Evolutionary conservation across 176 grass and related monocot species (phyloP).

Genomic region (Oryza coarctata): DNA sequence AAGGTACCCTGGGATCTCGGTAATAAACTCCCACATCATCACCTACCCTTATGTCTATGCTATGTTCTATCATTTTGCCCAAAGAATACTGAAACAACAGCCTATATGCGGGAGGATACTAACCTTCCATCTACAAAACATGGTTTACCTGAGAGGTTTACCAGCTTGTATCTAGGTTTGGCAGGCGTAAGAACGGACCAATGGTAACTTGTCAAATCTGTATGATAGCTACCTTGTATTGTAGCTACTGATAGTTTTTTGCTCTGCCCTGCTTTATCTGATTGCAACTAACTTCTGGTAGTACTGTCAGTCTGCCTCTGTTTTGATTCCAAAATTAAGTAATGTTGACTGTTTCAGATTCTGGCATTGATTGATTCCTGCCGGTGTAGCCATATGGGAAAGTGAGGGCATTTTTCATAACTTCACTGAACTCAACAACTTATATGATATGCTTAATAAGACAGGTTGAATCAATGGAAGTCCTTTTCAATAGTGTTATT

Average conservation of each 20-base stretch:
- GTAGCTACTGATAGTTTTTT: slow-evolving; percentile 12
- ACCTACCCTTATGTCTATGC: slow-evolving; percentile 20
- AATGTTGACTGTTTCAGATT: not conserved
- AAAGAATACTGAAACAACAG: slow-evolving; percentile 15
- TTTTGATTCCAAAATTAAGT: not conserved
- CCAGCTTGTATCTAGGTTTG: slow-evolving; percentile 43
- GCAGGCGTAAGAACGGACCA: slow-evolving; percentile 30
- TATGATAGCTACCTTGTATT: slow-evolving; percentile 13
- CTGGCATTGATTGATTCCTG: not conserved
- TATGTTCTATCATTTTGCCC: slow-evolving; percentile 10
- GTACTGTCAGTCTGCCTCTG: not conserved
- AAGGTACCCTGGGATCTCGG: slow-evolving; percentile 17
- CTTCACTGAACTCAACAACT: not conserved
- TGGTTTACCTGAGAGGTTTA: slow-evolving; percentile 19
- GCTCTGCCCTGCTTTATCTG: slow-evolving; percentile 8
- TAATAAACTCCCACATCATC: slow-evolving; percentile 35
- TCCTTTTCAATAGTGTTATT: not conserved
- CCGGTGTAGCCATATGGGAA: not conserved
- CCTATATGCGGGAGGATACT: slow-evolving; percentile 21
- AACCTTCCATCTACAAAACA: slow-evolving; percentile 12
- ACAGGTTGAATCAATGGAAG: not conserved
- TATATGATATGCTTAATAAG: not conserved
- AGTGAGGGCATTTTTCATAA: not conserved
- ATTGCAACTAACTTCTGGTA: slow-evolving; percentile 15
- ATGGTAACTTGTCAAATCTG: slow-evolving; percentile 23